Conservation (phyloP, 1,284 basidiomycete genomes). For the Cryptococcus amylolentus region DNA sequence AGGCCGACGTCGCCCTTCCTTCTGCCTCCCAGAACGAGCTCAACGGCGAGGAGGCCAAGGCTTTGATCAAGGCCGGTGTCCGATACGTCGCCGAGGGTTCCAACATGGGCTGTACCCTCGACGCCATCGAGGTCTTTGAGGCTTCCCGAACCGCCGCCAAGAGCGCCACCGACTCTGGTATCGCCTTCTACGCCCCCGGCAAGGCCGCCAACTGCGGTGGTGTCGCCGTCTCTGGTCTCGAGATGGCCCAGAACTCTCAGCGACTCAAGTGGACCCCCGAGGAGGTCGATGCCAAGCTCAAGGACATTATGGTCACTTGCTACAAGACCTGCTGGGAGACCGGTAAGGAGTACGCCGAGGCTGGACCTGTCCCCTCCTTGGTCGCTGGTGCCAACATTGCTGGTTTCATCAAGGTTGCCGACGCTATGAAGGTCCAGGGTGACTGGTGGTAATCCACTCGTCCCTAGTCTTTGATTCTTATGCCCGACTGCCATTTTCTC, state of each 20-base stretch:
- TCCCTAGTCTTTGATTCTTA: not conserved
- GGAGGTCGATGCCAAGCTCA: conserved; percentile 69
- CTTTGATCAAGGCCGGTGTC: conserved; percentile 65
- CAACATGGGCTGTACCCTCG: conserved; percentile 70
- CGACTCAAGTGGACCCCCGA: conserved; percentile 60
- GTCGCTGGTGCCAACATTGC: conserved; percentile 72
- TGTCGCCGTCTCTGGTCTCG: conserved; percentile 60
- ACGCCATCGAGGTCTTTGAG: conserved; percentile 73
- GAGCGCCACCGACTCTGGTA: conserved; percentile 45
- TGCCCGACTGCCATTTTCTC: not conserved
- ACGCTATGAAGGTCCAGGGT: conserved; percentile 66
- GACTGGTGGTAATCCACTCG: conserved; percentile 61
- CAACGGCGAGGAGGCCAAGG: conserved; percentile 63
- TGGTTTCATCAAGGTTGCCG: conserved; percentile 62
- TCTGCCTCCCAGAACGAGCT: conserved; percentile 79
- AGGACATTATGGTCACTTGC: conserved; percentile 70
- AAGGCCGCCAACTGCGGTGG: conserved; percentile 70
- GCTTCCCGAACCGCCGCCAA: conserved; percentile 55
- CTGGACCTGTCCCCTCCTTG: conserved; percentile 59
- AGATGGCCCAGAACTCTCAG: conserved; percentile 78
- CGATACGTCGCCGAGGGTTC: conserved; percentile 74
- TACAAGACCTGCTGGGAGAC: conserved; percentile 61
- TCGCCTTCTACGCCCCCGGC: conserved; percentile 68
- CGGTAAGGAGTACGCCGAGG: conserved; percentile 61
- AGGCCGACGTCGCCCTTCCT: conserved; percentile 69